Base-by-base conservation (phyloP, 2,329 filamentous ascomycete genomes). In the Colletotrichum shisoi region DNA sequence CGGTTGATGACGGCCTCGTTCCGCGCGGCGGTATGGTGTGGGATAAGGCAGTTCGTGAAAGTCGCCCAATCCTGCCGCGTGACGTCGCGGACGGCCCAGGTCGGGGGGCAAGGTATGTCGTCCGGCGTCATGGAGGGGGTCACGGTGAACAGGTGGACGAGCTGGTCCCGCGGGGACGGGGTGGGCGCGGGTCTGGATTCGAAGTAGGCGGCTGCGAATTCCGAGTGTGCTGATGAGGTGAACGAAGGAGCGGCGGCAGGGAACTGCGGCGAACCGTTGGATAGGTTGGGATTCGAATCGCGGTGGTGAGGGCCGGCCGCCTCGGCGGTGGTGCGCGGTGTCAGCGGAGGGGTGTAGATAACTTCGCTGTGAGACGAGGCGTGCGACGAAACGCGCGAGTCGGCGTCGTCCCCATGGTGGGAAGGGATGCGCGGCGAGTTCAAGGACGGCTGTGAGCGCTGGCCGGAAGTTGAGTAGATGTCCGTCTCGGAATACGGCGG, bases 401-500 rank as follows among this genome's bases (percentile, higher is more conserved):
- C 78, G 42, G 71, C 74, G 70, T 78, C 75, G 63, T 81, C 79
- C 57, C 71, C 71, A 19, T 62, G 57, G 44, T 63, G 71, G 52
- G 66, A 69, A n/a, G 42, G 63, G 40, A 69, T 71, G 48, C 31
- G 71, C 73, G 68, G 70, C 71, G 66, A 68, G 17, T 15, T 42
- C 17, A 51, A 54, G 21, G 40, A 59, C n/a, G 59, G 17, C 13
- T 62, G 45, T 12, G 62, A 39, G 37, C 19, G 52, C 44, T 71
- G 71, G 37, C 77, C 77, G 3, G 82, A 76, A 57, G 72, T 78
- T 15, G 83, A 85, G 76, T 82, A 85, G 44, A 85, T 80, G 73
- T 87, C 85, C 17, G 83, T 86, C 74, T 86, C 85, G 45, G 82
- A 82, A 71, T 88, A 88, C 6, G 86, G 85, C 4, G 85, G 84